Evolutionary conservation across 371 early-diverging fungal genomes (phyloP), one percentile per base, ranked within the genome.

Genomic region (Rhizopus delemar): DNA sequence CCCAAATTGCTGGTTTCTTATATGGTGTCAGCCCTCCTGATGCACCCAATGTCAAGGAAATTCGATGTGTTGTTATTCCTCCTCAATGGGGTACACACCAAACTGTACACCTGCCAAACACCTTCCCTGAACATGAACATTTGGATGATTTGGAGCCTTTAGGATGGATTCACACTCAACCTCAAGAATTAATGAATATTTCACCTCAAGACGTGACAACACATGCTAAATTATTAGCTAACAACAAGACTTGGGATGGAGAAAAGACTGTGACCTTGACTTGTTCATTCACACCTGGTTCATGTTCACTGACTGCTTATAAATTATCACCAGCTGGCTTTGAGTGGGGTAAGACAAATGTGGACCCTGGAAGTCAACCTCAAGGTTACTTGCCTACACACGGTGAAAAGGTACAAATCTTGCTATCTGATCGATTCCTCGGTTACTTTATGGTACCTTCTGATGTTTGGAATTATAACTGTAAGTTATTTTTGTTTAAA

Each of bases 401-500:
- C 68, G 93, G 91, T 66, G 96, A 98, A 74, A 92, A 91, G 78
- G 95, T 95, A 31, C 98, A 97, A 77, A 93, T 98, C 84, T 71
- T 97, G 45, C 75, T 98, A 53, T 90, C 93, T 15, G 97, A 97
- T 72, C 83, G 92, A 48, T 96, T 95, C 89, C 86, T 93, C 56
- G 99, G 99, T 46, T 95, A 89, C 87, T 99, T 97, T 60, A 93
- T 98, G 96, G 98, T 97, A 2, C 99, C 99, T 1, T 86, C 90
- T 36, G 93, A 93, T 43, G 71, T 91, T 36, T 99, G 99, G 99
- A 98, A 99, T 76, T 98, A 97, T 74, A 79, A 79, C 75, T 79
- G 22, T 22, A 22, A 22, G 22, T 22, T 22, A 22, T 2, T 2
- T 22, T 22, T 22, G 22, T 22, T 22, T 22, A 22, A 22, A 22